Conservation (phyloP, 805 yeast species). For the Zygotorulaspora chibaensis region DNA sequence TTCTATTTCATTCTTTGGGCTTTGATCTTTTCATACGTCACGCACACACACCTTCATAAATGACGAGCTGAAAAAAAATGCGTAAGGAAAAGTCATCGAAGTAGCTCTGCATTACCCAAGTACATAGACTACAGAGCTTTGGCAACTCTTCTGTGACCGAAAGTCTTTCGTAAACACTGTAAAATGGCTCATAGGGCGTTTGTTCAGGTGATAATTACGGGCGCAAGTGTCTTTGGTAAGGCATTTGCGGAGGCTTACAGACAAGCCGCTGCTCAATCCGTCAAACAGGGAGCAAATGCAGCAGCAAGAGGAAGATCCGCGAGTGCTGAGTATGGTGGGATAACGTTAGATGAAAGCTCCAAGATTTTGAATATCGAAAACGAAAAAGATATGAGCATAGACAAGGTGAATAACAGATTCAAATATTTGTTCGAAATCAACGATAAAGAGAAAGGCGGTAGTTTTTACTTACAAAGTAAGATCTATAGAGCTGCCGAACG, state of each 20-base stretch:
- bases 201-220: constrained; percentile 86
- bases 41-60: too few species aligned
- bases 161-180: background rate
- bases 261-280: constrained; percentile 94
- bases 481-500: constrained; percentile 93
- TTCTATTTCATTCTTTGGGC: background rate
- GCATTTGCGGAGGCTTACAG: constrained; percentile 97
- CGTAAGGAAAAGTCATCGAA: background rate
- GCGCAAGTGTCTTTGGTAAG: constrained; percentile 91
- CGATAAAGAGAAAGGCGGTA: constrained; percentile 92
- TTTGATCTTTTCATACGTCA: constrained; percentile 3
- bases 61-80: background rate
- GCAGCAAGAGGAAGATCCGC: constrained; percentile 41
- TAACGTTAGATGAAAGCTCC: constrained; percentile 83
- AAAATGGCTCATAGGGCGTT: constrained; percentile 82
- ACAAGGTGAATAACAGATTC: constrained; percentile 65
- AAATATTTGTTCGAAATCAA: constrained; percentile 82
- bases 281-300: constrained; percentile 54
- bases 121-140: background rate
- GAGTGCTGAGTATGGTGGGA: constrained; percentile 57
- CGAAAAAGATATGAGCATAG: constrained; percentile 47
- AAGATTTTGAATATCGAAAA: constrained; percentile 81
- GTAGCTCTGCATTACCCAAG: background rate
- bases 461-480: constrained; percentile 89
- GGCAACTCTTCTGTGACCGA: background rate